Evolutionary conservation across 2,329 filamentous ascomycete species (phyloP).

Genomic region (Aspergillus tubingensis): DNA sequence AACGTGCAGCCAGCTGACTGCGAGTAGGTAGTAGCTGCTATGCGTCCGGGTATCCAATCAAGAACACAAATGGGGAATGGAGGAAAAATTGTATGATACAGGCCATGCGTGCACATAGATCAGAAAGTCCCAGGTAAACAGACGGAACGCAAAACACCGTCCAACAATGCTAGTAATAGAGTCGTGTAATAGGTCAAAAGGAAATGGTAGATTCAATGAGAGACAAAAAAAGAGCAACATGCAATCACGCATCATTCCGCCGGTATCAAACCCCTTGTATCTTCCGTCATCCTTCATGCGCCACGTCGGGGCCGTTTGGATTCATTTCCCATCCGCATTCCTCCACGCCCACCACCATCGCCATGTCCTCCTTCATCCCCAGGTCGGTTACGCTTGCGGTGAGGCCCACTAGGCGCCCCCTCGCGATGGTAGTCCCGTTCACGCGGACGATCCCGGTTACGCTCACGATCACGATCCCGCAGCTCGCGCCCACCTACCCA

Average conservation of each 20-base stretch:
- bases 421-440: conserved; percentile 36
- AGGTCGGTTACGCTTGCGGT: conserved; percentile 42
- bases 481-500: conserved; percentile 39
- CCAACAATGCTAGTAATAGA: conserved; percentile 22
- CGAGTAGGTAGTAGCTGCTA: background rate
- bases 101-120: background rate
- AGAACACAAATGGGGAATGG: background rate
- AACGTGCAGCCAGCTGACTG: background rate
- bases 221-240: conserved; percentile 10
- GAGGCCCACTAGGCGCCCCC: conserved; percentile 28
- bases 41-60: background rate
- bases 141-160: conserved; percentile 22
- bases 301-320: conserved; percentile 46
- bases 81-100: background rate
- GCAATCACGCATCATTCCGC: background rate
- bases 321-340: conserved; percentile 43
- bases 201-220: conserved; percentile 16
- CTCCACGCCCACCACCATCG: conserved; percentile 34
- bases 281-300: conserved; percentile 22
- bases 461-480: conserved; percentile 39
- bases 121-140: conserved; percentile 2
- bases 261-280: background rate
- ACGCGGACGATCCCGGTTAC: conserved; percentile 37
- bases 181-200: conserved; percentile 13
- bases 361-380: conserved; percentile 35